Conservation (phyloP, 1,139 yeast species). For the Yamadazyma taylorii region DNA sequence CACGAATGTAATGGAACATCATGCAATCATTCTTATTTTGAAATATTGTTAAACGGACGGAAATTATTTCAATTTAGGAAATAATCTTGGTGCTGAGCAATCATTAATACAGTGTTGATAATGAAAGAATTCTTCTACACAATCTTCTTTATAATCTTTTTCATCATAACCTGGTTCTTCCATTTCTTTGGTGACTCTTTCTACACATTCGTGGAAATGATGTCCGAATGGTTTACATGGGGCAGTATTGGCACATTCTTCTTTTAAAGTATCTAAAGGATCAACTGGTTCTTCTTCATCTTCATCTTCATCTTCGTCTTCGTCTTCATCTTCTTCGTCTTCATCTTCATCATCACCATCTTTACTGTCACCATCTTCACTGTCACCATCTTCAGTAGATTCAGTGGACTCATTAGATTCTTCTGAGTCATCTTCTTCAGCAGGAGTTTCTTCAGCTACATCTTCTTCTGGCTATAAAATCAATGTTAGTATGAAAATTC, state of each 20-base stretch:
- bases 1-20: not conserved
- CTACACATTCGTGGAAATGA: conserved; percentile 93
- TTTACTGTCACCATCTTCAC: conserved; percentile 41
- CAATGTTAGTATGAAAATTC: not conserved
- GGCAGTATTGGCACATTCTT: conserved; percentile 64
- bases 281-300: conserved; percentile 75
- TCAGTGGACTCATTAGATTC: conserved; percentile 29
- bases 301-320: conserved; percentile 73
- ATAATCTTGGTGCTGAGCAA: conserved; percentile 89
- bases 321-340: conserved; percentile 66
- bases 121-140: conserved; percentile 98
- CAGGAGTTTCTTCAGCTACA: conserved; percentile 2
- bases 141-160: conserved; percentile 87
- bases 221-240: conserved; percentile 77
- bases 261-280: conserved; percentile 66
- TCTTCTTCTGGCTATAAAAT: conserved; percentile 23
- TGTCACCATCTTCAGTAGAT: conserved; percentile 33
- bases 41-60: not conserved
- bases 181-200: conserved; percentile 85
- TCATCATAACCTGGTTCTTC: conserved; percentile 82
- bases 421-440: conserved; percentile 15
- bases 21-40: conserved; percentile 1
- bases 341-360: conserved; percentile 55
- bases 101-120: conserved; percentile 90
- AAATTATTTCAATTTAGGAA: conserved; percentile 74